A percentile compares a stretch with the other conserved stretches of the same genome.
Conservation (phyloP, 208 protist genomes). For the Lotmaria passim region DNA sequence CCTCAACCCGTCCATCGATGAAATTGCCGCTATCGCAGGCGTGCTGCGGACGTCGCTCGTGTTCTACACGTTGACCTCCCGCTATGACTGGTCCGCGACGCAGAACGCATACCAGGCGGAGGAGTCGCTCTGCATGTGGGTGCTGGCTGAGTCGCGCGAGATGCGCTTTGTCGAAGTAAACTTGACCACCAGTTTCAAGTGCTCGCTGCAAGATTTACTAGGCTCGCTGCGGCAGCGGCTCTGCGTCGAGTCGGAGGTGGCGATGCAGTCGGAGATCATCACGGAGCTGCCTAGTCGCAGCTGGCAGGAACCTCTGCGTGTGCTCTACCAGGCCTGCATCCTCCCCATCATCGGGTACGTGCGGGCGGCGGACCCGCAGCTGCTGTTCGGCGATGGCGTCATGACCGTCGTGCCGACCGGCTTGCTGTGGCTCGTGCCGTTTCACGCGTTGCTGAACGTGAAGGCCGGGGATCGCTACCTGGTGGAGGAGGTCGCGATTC, state of each 20-base stretch:
- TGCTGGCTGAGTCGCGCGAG: conserved; percentile 75
- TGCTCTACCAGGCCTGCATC: conserved; percentile 84
- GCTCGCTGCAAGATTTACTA: conserved; percentile 63
- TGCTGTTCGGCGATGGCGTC: conserved; percentile 55
- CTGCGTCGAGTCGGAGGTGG: conserved; percentile 59
- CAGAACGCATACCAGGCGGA: conserved; percentile 46
- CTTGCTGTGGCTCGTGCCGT: conserved; percentile 83
- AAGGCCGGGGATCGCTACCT: conserved; percentile 70
- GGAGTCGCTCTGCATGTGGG: conserved; percentile 87
- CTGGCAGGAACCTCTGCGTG: conserved; percentile 85
- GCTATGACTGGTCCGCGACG: conserved; percentile 69
- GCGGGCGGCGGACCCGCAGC: conserved; percentile 58
- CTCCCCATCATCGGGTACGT: conserved; percentile 89
- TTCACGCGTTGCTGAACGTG: conserved; percentile 81
- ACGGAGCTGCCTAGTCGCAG: conserved; percentile 67
- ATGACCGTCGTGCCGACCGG: conserved; percentile 86
- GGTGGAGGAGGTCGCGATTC: conserved; percentile 82
- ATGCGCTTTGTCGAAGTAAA: conserved; percentile 90
- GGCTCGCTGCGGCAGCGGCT: conserved; percentile 57
- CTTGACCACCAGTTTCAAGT: conserved; percentile 81
- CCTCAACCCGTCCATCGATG: conserved; percentile 69
- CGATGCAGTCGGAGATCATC: conserved; percentile 48
- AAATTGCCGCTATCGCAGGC: conserved; percentile 82
- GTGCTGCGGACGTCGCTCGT: conserved; percentile 68
- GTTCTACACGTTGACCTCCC: conserved; percentile 69